Conservation (phyloP, 2,329 filamentous ascomycete species). For the Fusarium solani-melongenae region DNA sequence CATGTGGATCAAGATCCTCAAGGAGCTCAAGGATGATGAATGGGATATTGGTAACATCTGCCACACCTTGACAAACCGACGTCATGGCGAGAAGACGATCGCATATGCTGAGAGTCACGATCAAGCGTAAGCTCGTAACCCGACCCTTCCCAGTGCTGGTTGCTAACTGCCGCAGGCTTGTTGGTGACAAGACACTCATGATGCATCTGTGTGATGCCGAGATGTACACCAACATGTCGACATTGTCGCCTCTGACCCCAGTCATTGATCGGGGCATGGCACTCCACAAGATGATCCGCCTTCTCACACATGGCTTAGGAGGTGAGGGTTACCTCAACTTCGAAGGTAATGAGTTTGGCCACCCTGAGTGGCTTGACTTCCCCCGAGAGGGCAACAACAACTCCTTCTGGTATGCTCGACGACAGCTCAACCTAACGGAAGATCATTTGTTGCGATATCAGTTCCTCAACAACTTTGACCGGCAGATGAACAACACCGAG, state of each 20-base stretch:
- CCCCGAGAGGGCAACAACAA: constrained; percentile 92
- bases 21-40: constrained; percentile 89
- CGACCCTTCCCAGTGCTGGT: constrained; percentile 25
- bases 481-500: constrained; percentile 88
- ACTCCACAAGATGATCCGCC: constrained; percentile 96
- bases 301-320: constrained; percentile 90
- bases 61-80: constrained; percentile 90
- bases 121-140: constrained; percentile 78
- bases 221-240: constrained; percentile 98
- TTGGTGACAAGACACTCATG: constrained; percentile 96
- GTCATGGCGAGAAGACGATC: constrained; percentile 97
- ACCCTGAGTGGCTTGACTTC: constrained; percentile 99
- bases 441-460: constrained; percentile 87
- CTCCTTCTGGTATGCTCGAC: constrained; percentile 93
- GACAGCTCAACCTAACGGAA: constrained; percentile 92
- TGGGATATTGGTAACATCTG: constrained; percentile 91
- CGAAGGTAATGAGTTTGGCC: constrained; percentile 98
- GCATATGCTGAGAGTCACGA: constrained; percentile 98
- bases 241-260: constrained; percentile 82
- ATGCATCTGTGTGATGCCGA: constrained; percentile 99
- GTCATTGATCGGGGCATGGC: constrained; percentile 91
- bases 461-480: constrained; percentile 94
- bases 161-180: constrained; percentile 68
- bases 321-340: constrained; percentile 99
- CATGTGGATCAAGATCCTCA: constrained; percentile 99